Percentiles rank a stretch among this genome's conserved stretches.
Conservation (phyloP, 1,284 basidiomycete species). For the Leucoagaricus sp. region DNA sequence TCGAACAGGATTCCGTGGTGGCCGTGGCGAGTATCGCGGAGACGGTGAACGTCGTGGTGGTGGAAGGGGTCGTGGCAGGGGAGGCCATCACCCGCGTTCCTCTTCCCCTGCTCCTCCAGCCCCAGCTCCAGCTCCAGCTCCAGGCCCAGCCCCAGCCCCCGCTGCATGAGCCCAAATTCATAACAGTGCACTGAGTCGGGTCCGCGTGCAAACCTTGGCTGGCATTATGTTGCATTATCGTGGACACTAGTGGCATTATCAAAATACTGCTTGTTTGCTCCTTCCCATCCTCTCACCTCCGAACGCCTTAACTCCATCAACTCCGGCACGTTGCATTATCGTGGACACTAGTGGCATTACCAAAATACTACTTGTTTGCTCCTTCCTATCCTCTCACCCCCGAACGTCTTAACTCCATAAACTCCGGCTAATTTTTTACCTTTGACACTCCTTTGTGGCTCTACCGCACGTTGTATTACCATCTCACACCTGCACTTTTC, state of each 20-base stretch:
- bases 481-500: neutral
- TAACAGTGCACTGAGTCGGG: neutral
- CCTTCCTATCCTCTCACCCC: neutral
- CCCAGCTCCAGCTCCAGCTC: constrained; percentile 2
- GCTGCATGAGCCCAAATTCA: neutral
- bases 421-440: neutral
- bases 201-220: neutral
- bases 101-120: constrained; percentile 4
- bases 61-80: constrained; percentile 11
- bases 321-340: neutral
- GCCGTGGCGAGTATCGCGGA: constrained; percentile 11
- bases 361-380: neutral
- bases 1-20: constrained; percentile 5
- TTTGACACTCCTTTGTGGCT: neutral
- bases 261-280: neutral
- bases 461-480: neutral
- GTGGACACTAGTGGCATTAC: neutral
- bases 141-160: constrained; percentile 6
- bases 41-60: constrained; percentile 16
- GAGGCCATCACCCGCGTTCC: constrained; percentile 15
- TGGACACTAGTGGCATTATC: constrained; percentile 2
- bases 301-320: neutral
- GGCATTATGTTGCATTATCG: neutral
- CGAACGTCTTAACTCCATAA: neutral
- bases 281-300: neutral